phyloP scores from a whole-genome alignment of 495 filamentous ascomycete species.

The Penicillium verhagenii region DNA sequence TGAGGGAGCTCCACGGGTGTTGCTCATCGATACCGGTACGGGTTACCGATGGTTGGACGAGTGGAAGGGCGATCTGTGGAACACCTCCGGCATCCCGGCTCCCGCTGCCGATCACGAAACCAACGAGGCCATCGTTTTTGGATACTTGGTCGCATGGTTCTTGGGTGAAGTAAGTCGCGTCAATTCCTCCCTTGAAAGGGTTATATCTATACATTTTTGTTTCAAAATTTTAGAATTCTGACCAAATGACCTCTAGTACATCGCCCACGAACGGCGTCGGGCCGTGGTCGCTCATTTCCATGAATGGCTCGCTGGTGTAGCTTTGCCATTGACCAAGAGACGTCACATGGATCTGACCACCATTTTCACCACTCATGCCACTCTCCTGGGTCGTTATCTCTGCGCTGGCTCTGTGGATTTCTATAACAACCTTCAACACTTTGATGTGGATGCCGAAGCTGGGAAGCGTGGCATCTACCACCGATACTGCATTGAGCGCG shows the following conservation, averaged over 20 bases:
- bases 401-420: conserved; percentile 98
- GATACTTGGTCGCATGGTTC: conserved; percentile 97
- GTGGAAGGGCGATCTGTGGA: conserved; percentile 97
- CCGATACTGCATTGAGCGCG: conserved; percentile 96
- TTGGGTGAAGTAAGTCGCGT: conserved; percentile 76
- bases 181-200: neutral
- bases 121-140: conserved; percentile 96
- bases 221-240: neutral
- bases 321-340: conserved; percentile 86
- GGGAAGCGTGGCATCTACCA: conserved; percentile 99
- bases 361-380: conserved; percentile 98
- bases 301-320: conserved; percentile 98
- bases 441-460: conserved; percentile 94
- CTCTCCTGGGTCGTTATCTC: conserved; percentile 89
- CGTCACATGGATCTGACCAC: conserved; percentile 94
- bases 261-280: conserved; percentile 82
- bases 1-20: conserved; percentile 88
- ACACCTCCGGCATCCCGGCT: conserved; percentile 84
- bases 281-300: conserved; percentile 98
- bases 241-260: conserved; percentile 58
- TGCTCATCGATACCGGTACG: conserved; percentile 93
- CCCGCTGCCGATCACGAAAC: conserved; percentile 92
- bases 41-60: conserved; percentile 89
- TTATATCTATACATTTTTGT: neutral
- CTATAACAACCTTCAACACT: conserved; percentile 98